Percentiles rank a stretch among this genome's conserved stretches.
phyloP scores from a whole-genome alignment of 2,329 filamentous ascomycete genomes.

The Albophoma yamanashiensis region DNA sequence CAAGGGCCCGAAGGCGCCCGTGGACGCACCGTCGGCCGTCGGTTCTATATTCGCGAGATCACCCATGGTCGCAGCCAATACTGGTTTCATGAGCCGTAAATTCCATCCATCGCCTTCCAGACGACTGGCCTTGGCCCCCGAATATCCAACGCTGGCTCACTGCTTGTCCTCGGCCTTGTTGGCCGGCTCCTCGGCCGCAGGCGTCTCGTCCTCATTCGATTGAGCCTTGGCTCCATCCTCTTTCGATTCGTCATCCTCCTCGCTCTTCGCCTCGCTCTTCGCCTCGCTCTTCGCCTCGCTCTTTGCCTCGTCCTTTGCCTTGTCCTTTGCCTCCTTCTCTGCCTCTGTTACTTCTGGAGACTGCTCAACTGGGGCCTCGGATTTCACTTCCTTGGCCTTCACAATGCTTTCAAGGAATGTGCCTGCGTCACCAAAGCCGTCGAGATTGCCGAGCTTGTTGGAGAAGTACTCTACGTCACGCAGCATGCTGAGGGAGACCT shows the following conservation, averaged over 20 bases:
- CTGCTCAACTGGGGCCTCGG: conserved; percentile 7
- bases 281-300: neutral
- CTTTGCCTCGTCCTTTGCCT: conserved; percentile 5
- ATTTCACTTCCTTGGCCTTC: conserved; percentile 41
- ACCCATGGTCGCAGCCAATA: neutral
- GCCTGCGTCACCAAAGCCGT: conserved; percentile 67
- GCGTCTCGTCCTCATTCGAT: conserved; percentile 1
- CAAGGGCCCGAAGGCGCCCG: no score
- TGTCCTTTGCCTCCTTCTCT: conserved; percentile 1
- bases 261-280: no score
- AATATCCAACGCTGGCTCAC: neutral
- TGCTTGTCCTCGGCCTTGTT: neutral
- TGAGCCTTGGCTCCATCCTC: neutral
- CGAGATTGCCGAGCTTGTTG: conserved; percentile 61
- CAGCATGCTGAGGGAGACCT: conserved; percentile 47
- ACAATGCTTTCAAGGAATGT: conserved; percentile 57
- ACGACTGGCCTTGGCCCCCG: neutral
- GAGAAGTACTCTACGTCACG: conserved; percentile 67
- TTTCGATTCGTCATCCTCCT: neutral
- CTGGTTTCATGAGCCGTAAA: neutral
- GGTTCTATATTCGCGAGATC: neutral
- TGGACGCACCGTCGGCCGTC: neutral
- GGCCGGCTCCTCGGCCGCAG: neutral
- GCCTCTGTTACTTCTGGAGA: conserved; percentile 6
- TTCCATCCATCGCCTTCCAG: neutral